Evolutionary conservation across 306 rosid genomes (phyloP).

Genomic region (Hylodesmum podocarpum): DNA sequence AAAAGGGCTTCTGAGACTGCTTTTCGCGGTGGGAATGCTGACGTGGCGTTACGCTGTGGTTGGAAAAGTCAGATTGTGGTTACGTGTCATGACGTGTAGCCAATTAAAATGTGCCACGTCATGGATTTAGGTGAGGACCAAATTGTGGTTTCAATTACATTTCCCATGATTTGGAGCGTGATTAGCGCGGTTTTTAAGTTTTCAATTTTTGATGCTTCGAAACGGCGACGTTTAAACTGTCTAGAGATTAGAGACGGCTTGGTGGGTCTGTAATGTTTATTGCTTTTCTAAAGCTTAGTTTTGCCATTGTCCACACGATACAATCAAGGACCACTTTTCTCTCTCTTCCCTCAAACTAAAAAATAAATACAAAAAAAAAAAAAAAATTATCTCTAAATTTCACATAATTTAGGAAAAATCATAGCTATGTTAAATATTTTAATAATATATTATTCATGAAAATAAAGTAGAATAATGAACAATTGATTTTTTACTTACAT

Average conservation of each 20-base stretch:
- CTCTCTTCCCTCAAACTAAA: too few relatives aligned
- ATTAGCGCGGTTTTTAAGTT: slow-evolving; percentile 19
- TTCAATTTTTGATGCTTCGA: not conserved
- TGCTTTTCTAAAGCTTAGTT: too few relatives aligned
- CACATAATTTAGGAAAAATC: too few relatives aligned
- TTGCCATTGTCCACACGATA: not conserved
- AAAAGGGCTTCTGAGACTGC: slow-evolving; percentile 12
- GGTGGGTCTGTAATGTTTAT: not conserved
- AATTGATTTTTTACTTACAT: too few relatives aligned
- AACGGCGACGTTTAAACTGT: slow-evolving; percentile 18
- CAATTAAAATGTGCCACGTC: slow-evolving; percentile 9
- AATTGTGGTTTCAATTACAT: not conserved
- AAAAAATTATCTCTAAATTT: too few relatives aligned
- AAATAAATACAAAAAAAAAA: too few relatives aligned
- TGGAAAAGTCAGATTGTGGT: slow-evolving; percentile 11
- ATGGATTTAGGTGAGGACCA: not conserved
- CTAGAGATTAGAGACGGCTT: not conserved
- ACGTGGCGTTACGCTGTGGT: not conserved
- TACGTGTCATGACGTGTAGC: not conserved
- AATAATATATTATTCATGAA: too few relatives aligned
- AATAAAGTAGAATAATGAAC: too few relatives aligned
- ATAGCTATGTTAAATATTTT: too few relatives aligned
- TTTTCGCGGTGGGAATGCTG: slow-evolving; percentile 16
- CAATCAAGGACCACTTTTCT: not conserved
- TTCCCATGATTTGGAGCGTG: slow-evolving; percentile 35